Evolutionary conservation across 2,329 filamentous ascomycete species (phyloP).

Genomic region (Pseudocercospora fuligena): DNA sequence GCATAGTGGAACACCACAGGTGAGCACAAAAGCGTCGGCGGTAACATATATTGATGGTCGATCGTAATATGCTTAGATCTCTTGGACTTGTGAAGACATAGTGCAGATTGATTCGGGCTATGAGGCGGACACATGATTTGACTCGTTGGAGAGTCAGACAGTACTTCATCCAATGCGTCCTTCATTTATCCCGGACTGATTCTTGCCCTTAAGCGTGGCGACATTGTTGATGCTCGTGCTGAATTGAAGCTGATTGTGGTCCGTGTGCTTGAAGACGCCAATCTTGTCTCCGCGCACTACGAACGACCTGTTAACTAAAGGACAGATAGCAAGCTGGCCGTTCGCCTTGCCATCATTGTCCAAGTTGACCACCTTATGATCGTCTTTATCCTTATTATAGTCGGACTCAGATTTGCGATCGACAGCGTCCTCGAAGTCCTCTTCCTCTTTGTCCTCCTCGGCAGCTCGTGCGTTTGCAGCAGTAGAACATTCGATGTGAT

Average conservation of each 20-base stretch:
- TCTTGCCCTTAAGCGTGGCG: constrained; percentile 80
- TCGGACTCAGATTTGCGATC: constrained; percentile 71
- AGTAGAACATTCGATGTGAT: too few relatives aligned
- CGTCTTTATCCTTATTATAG: constrained; percentile 72
- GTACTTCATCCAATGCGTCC: too few relatives aligned
- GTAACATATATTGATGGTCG: too few relatives aligned
- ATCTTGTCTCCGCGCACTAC: constrained; percentile 98
- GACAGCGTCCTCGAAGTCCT: constrained; percentile 66
- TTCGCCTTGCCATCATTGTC: constrained; percentile 84
- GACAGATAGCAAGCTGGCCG: constrained; percentile 91
- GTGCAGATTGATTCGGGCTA: too few relatives aligned
- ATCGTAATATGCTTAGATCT: too few relatives aligned
- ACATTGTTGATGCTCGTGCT: constrained; percentile 97
- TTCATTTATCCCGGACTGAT: too few relatives aligned
- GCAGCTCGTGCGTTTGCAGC: constrained; percentile 46
- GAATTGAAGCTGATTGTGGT: constrained; percentile 91
- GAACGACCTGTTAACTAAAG: constrained; percentile 96
- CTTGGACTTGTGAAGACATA: too few relatives aligned
- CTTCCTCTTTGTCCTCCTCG: constrained; percentile 59
- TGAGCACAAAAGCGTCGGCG: too few relatives aligned
- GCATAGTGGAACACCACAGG: too few relatives aligned
- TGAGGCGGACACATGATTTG: too few relatives aligned
- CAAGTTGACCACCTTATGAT: constrained; percentile 74
- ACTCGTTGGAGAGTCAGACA: too few relatives aligned
- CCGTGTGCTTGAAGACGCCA: constrained; percentile 96